Conservation (phyloP, 345 rosid genomes). For the Rhizophora apiculata region DNA sequence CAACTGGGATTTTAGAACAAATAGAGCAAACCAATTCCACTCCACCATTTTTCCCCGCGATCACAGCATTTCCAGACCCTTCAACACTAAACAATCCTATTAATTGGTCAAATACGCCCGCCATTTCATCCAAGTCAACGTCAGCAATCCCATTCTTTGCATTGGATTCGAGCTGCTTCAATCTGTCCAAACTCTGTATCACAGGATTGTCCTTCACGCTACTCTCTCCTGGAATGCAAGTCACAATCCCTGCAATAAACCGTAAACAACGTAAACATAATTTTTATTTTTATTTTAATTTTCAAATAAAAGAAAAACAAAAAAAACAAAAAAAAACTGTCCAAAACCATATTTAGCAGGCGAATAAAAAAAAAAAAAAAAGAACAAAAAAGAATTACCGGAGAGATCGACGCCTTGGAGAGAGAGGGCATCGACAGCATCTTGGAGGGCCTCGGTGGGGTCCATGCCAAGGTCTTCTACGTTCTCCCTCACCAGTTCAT, state of each 20-base stretch:
- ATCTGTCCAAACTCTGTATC: slow-evolving; percentile 53
- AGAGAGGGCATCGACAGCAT: slow-evolving; percentile 74
- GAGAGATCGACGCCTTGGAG: slow-evolving; percentile 96
- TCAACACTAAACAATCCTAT: slow-evolving; percentile 38
- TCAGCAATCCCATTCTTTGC: slow-evolving; percentile 22
- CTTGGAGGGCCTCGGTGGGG: slow-evolving; percentile 81
- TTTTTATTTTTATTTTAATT: neutral
- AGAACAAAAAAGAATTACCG: slow-evolving; percentile 28
- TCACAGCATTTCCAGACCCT: slow-evolving; percentile 55
- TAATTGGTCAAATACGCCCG: slow-evolving; percentile 43
- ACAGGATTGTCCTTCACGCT: slow-evolving; percentile 59
- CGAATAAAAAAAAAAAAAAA: neutral
- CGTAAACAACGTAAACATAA: neutral
- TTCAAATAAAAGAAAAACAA: neutral
- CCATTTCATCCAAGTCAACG: slow-evolving; percentile 42
- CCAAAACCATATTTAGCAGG: neutral
- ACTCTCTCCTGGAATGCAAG: slow-evolving; percentile 65
- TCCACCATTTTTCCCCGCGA: slow-evolving; percentile 64
- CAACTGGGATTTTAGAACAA: slow-evolving; percentile 47
- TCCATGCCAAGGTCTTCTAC: slow-evolving; percentile 87
- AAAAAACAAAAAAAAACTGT: neutral
- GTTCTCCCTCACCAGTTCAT: slow-evolving; percentile 82
- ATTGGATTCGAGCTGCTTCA: slow-evolving; percentile 38
- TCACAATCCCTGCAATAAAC: slow-evolving; percentile 58
- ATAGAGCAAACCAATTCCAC: slow-evolving; percentile 59